Base-by-base conservation (phyloP, 768 basidiomycete species). In the Podaxis pistillaris region DNA sequence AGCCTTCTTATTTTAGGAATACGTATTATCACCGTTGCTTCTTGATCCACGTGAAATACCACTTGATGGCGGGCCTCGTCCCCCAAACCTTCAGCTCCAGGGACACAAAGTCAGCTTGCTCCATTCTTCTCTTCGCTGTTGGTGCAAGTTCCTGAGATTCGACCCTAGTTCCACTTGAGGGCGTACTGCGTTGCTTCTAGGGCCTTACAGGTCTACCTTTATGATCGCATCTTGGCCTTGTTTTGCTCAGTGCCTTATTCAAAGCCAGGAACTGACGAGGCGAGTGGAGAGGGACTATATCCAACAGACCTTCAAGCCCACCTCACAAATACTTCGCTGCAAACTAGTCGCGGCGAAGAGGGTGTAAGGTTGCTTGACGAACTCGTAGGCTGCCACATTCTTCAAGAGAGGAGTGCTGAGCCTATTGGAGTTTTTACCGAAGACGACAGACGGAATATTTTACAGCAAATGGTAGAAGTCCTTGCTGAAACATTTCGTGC, bases 241-340 rank as follows among this genome's bases (percentile, higher is more conserved):
- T 98, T 98, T 74, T 91, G 96, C 2, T 79, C 88, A 1, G 79
- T 81, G 7, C 85, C 90, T 1, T 98, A 96, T 71, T 63, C 68
- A 0, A 44, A 70, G 0, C 91, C 91, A 1, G 66, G 52, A 30
- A 66, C 67, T 11, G 68, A 72, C n/a, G 68, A 69, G 2, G 64
- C 68, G 44, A 67, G 64, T 33, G 72, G 68, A 1, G 68, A 69
- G 46, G 67, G 67, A 24, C 41, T 66, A 28, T 66, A 68, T 41
- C 67, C 60, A 22, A 64, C 85, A 13, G 81, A 91, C 70, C 81
- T 98, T 13, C 67, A 76, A 6, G 83, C 90, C 2, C 96, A 98
- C 75, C 79, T 98, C 19, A 98, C 96, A 50, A 99, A 98, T 70
- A 96, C 96, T 0, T 94, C 90, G 19, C 79, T 97, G 13, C 96